Conservation (phyloP, 805 yeast species). For the Kodamaea leandrae region DNA sequence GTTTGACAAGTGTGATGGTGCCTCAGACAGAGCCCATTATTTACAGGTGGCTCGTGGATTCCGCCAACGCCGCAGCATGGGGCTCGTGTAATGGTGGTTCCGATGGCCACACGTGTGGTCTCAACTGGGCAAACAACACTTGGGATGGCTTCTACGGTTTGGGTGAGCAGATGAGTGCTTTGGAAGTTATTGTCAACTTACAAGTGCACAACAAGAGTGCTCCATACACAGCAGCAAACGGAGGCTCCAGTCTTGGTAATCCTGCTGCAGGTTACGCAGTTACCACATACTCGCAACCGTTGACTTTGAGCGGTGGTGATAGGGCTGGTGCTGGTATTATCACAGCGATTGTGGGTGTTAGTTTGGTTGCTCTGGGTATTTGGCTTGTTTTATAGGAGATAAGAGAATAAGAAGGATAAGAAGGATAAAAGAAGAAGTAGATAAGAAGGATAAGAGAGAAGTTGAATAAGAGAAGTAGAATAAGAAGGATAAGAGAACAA, state of each 20-base stretch:
- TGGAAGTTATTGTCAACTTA: slow-evolving; percentile 58
- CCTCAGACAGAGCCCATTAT: slow-evolving; percentile 56
- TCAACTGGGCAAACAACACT: slow-evolving; percentile 53
- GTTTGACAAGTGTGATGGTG: slow-evolving; percentile 66
- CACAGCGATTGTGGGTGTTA: slow-evolving; percentile 63
- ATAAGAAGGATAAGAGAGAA: too few relatives aligned
- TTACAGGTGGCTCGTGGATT: slow-evolving; percentile 39
- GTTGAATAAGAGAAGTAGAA: too few relatives aligned
- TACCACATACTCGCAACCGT: slow-evolving; percentile 28
- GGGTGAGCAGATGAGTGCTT: slow-evolving; percentile 77
- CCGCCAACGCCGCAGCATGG: slow-evolving; percentile 57
- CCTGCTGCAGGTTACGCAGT: slow-evolving; percentile 63
- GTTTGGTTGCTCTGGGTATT: slow-evolving; percentile 58
- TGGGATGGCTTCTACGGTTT: slow-evolving; percentile 71
- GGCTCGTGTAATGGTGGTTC: slow-evolving; percentile 70
- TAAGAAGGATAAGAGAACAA: too few relatives aligned
- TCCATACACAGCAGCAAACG: slow-evolving; percentile 62
- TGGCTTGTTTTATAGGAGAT: slow-evolving; percentile 75
- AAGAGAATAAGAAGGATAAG: too few relatives aligned
- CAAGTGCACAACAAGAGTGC: slow-evolving; percentile 39
- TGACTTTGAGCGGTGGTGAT: slow-evolving; percentile 12
- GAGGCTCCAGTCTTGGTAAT: slow-evolving; percentile 70
- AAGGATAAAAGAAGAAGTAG: too few relatives aligned
- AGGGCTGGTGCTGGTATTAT: slow-evolving; percentile 87
- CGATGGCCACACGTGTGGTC: slow-evolving; percentile 84